phyloP scores from a whole-genome alignment of 805 yeast species.

The Ogataea parapolymorpha region DNA sequence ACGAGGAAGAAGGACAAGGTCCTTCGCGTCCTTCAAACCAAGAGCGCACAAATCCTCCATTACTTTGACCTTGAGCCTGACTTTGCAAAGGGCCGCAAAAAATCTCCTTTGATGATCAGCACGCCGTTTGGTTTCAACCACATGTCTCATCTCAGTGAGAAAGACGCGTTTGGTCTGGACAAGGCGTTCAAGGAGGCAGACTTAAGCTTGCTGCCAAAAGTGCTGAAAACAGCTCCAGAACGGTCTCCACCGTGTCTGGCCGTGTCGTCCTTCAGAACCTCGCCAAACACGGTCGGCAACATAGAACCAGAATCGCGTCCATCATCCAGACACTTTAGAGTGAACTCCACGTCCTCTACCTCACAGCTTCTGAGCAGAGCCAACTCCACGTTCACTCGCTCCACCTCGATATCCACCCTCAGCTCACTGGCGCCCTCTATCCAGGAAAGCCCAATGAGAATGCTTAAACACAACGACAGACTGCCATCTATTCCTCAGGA shows the following conservation, averaged over 20 bases:
- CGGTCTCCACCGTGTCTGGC: slow-evolving; percentile 21
- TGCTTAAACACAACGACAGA: slow-evolving; percentile 10
- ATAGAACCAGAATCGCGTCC: neutral
- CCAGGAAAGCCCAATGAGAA: slow-evolving; percentile 5
- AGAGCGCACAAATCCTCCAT: slow-evolving; percentile 17
- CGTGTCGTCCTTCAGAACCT: slow-evolving; percentile 32
- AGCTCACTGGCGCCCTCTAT: slow-evolving; percentile 19
- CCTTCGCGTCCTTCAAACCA: slow-evolving; percentile 11
- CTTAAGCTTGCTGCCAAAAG: slow-evolving; percentile 11
- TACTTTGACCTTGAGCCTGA: slow-evolving; percentile 19
- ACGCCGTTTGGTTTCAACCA: slow-evolving; percentile 35
- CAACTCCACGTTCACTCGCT: slow-evolving; percentile 29
- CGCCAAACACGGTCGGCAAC: slow-evolving; percentile 20
- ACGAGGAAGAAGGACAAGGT: slow-evolving; percentile 6
- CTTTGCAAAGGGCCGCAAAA: slow-evolving; percentile 3
- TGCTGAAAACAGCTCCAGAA: slow-evolving; percentile 8
- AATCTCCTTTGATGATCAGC: slow-evolving; percentile 23
- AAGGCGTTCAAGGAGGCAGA: slow-evolving; percentile 23
- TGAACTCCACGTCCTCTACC: slow-evolving; percentile 17
- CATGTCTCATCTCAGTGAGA: slow-evolving; percentile 32
- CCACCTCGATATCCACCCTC: slow-evolving; percentile 28
- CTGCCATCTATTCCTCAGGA: slow-evolving; percentile 26
- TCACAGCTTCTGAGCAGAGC: slow-evolving; percentile 23
- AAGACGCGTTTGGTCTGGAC: slow-evolving; percentile 30
- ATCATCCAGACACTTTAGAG: slow-evolving; percentile 14